Conservation (phyloP, 2,329 filamentous ascomycete species). For the Davidsoniella neocaledoniae region DNA sequence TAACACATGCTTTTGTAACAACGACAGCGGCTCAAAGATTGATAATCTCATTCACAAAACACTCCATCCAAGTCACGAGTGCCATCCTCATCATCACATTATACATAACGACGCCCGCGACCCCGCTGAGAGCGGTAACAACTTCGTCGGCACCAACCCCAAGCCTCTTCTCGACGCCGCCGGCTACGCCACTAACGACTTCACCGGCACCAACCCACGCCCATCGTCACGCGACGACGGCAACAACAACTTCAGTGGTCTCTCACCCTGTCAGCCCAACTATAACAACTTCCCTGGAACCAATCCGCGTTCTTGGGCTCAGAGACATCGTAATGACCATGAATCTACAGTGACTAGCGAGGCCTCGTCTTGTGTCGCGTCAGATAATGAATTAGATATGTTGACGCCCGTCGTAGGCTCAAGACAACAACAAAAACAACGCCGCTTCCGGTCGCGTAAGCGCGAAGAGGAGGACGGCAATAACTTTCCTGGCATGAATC, state of each 20-base stretch:
- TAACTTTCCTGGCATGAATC: slow-evolving; percentile 13
- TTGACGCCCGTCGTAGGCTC: neutral
- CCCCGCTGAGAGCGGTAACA: slow-evolving; percentile 11
- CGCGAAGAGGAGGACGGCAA: slow-evolving; percentile 10
- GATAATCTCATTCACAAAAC: slow-evolving; percentile 7
- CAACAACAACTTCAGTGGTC: slow-evolving; percentile 11
- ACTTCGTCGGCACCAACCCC: slow-evolving; percentile 13
- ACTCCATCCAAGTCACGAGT: neutral
- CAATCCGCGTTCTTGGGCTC: slow-evolving; percentile 3
- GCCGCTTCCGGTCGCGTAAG: neutral
- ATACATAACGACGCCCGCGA: slow-evolving; percentile 1
- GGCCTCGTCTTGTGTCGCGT: neutral
- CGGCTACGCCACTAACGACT: slow-evolving; percentile 8
- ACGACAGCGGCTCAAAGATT: slow-evolving; percentile 2
- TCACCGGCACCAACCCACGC: slow-evolving; percentile 7
- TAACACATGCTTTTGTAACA: neutral
- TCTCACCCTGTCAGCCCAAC: neutral
- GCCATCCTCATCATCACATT: slow-evolving; percentile 2
- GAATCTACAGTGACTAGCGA: neutral
- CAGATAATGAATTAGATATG: neutral
- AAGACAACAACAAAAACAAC: neutral
- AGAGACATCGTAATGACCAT: neutral
- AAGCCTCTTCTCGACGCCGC: neutral
- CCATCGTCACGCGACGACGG: neutral
- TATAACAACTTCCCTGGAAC: slow-evolving; percentile 10